Base-by-base conservation (phyloP, 1,284 basidiomycete genomes). In the Pterulicium gracile region DNA sequence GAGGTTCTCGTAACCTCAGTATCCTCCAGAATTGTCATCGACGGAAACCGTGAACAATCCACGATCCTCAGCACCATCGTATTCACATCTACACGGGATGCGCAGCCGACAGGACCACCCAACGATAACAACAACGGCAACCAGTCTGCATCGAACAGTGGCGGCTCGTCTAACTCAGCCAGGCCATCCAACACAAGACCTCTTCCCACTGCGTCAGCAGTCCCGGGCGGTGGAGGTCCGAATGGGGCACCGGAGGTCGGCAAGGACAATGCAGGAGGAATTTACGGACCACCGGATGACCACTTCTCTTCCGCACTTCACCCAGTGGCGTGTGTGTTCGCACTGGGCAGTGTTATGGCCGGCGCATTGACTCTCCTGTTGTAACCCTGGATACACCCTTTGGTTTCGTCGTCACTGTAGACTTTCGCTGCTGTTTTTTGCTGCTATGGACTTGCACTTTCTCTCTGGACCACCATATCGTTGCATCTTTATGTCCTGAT, bases 31-130 rank as follows among this genome's bases (percentile, higher is more conserved):
- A 57, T n/a, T n/a, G n/a, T n/a, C 12, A 43, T 64, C 17, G 66
- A 55, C 45, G 50, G 64, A 48, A 56, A 69, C 58, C 63, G 65
- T 50, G 56, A 62, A 51, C 49, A 54, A 21, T 69, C 57, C 49
- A 72, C 70, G 32, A 51, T 61, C 43, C 62, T 66, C 10, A 54
- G 61, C 34, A 59, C 72, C 14, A 54, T 64, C 24, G 61, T 73
- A 42, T 56, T 73, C 52, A 72, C 76, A 7, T 62, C 72, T 42
- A 67, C 68, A 2, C 53, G 55, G 23, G 46, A 60, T 21, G 47
- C 45, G 50, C 42, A 42, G 39, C 43, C 17, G 43, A 44, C 3
- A 55, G 48, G 42, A 57, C 57, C n/a, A 58, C 56, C 3, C 52
- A 54, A 23, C n/a, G 27, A n/a, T 32, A n/a, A n/a, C n/a, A n/a